Evolutionary conservation across 805 yeast species (phyloP).

Genomic region (Spathaspora girioi): DNA sequence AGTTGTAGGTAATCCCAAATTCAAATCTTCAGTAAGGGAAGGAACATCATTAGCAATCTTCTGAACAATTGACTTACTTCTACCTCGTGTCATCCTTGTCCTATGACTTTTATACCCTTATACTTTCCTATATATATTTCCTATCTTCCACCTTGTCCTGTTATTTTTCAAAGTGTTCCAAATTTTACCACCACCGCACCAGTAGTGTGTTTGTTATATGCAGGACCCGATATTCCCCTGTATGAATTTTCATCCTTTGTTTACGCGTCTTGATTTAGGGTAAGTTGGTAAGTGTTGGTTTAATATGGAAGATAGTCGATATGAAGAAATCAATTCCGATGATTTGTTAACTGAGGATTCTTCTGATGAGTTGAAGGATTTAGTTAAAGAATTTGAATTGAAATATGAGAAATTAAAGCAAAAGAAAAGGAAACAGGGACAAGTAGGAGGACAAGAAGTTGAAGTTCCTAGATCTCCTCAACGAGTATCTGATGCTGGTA

Average conservation of each 20-base stretch:
- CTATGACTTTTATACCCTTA: background rate
- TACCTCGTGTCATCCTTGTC: conserved; percentile 35
- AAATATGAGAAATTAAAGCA: conserved; percentile 9
- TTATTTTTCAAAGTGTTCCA: background rate
- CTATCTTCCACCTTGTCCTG: no score
- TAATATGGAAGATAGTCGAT: conserved; percentile 34
- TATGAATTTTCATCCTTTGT: background rate
- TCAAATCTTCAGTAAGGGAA: conserved; percentile 21
- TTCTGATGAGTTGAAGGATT: conserved; percentile 33
- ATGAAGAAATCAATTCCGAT: conserved; percentile 17
- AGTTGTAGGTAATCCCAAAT: conserved; percentile 10
- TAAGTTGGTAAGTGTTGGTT: background rate
- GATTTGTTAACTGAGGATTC: conserved; percentile 36
- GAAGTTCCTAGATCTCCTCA: conserved; percentile 13
- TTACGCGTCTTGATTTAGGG: background rate
- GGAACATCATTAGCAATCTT: conserved; percentile 56
- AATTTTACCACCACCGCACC: background rate
- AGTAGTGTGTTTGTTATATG: no score
- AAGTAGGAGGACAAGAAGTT: background rate
- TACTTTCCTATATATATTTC: no score
- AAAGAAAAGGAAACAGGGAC: conserved; percentile 2
- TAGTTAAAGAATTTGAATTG: conserved; percentile 33
- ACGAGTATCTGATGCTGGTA: background rate
- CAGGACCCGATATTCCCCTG: background rate
- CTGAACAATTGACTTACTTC: conserved; percentile 63